Evolutionary conservation across 306 rosid genomes (phyloP).

Genomic region (Abrus pulchellus): DNA sequence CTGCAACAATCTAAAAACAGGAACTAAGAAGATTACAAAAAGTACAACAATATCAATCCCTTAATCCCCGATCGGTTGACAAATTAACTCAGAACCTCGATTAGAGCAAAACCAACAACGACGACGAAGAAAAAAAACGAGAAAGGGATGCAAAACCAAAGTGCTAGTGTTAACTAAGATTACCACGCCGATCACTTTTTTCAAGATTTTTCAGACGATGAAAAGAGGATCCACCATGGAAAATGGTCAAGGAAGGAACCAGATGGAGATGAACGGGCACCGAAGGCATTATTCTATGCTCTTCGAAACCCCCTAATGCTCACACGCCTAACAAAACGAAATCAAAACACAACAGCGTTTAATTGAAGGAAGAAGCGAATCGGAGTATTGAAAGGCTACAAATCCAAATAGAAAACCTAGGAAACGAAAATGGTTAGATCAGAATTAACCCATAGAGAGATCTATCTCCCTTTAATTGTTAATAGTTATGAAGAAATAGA

Average conservation of each 20-base stretch:
- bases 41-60: background rate
- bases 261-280: conserved; percentile 56
- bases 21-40: conserved; percentile 38
- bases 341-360: background rate
- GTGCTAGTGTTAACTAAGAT: conserved; percentile 77
- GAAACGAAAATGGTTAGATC: background rate
- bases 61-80: conserved; percentile 30
- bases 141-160: background rate
- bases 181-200: conserved; percentile 85
- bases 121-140: background rate
- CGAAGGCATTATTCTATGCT: conserved; percentile 94
- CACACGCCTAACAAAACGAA: conserved; percentile 43
- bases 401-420: background rate
- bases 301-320: conserved; percentile 74
- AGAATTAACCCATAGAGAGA: conserved; percentile 22
- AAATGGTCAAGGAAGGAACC: conserved; percentile 58
- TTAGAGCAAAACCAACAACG: background rate
- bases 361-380: background rate
- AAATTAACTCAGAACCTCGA: background rate
- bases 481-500: background rate
- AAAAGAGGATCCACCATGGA: conserved; percentile 69
- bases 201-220: conserved; percentile 86
- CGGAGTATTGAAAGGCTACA: background rate
- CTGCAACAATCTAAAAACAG: conserved; percentile 12
- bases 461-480: background rate